These are phyloP conservation scores for Ilyonectria mors-panacis DNA, from an alignment of 2,329 filamentous ascomycete species.

Conservation along the genomic window DNA sequence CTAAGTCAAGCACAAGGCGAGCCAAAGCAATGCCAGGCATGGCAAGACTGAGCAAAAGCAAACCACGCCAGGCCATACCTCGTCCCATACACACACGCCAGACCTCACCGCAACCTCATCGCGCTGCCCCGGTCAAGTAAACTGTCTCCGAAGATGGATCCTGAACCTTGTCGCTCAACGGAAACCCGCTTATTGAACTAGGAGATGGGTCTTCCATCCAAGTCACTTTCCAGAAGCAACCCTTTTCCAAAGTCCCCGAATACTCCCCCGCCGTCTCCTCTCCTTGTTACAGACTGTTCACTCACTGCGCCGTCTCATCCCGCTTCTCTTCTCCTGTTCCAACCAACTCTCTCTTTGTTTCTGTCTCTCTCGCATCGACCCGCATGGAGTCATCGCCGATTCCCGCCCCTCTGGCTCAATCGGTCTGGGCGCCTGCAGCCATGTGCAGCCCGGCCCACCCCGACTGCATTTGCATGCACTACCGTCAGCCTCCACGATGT, in stretches of 20 bases:
- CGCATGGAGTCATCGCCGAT: slow-evolving; percentile 10
- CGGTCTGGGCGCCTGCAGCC: slow-evolving; percentile 22
- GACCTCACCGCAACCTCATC: slow-evolving; percentile 20
- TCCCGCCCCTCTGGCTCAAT: slow-evolving; percentile 30
- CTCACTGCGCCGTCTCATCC: not conserved
- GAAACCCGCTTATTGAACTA: slow-evolving; percentile 9
- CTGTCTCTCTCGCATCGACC: slow-evolving; percentile 19
- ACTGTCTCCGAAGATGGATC: slow-evolving; percentile 16
- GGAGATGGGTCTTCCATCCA: slow-evolving; percentile 8
- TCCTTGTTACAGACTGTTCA: not conserved
- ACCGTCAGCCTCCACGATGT: slow-evolving; percentile 28
- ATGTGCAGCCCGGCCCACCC: slow-evolving; percentile 23
- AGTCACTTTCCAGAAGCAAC: not conserved
- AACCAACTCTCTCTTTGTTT: not conserved
- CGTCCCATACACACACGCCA: not conserved
- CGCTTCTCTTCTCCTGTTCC: not conserved
- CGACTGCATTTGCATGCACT: slow-evolving; percentile 21
- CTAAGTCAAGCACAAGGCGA: slow-evolving; percentile 3
- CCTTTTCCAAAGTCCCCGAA: not conserved
- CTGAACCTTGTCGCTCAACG: slow-evolving; percentile 13
- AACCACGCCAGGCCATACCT: not conserved
- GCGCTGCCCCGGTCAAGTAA: slow-evolving; percentile 8
- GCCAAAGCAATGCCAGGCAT: not conserved
- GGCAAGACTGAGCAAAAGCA: slow-evolving; percentile 12
- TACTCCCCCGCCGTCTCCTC: not conserved